Percentiles rank a stretch among this genome's conserved stretches.
Evolutionary conservation across 1,284 basidiomycete species (phyloP).

Genomic region (Rhodotorula sp.): DNA sequence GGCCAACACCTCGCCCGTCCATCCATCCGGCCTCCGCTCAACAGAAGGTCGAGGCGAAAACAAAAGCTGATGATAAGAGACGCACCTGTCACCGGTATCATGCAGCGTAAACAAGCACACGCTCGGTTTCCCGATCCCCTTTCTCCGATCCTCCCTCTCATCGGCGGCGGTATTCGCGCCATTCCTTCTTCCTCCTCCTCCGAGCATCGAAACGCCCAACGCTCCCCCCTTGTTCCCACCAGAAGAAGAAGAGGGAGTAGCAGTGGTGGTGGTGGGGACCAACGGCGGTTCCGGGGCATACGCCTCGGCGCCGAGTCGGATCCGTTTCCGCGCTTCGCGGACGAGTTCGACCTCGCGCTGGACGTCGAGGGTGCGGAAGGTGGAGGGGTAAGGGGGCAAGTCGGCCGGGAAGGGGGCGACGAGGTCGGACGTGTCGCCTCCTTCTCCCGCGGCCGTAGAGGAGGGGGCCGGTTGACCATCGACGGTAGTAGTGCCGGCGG

Average conservation of each 20-base stretch:
- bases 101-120: constrained; percentile 90
- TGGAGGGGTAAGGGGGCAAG: constrained; percentile 70
- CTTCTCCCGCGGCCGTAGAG: constrained; percentile 1
- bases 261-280: not conserved
- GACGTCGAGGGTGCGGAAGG: constrained; percentile 83
- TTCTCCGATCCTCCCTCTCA: constrained; percentile 18
- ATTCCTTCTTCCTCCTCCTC: not conserved
- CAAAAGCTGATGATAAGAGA: not conserved
- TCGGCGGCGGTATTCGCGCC: not conserved
- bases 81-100: constrained; percentile 80
- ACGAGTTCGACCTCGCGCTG: constrained; percentile 87
- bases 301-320: constrained; percentile 73
- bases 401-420: constrained; percentile 66
- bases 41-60: not conserved
- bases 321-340: constrained; percentile 83
- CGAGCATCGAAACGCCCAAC: constrained; percentile 5
- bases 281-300: constrained; percentile 45
- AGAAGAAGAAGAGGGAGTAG: no score
- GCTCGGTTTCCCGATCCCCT: constrained; percentile 59
- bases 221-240: constrained; percentile 1
- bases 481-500: not conserved
- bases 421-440: constrained; percentile 18
- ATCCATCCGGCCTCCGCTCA: constrained; percentile 10
- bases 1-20: not conserved
- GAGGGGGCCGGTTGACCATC: constrained; percentile 17